Evolutionary conservation across 1,284 basidiomycete species (phyloP).

Genomic region (Fomes fomentarius): DNA sequence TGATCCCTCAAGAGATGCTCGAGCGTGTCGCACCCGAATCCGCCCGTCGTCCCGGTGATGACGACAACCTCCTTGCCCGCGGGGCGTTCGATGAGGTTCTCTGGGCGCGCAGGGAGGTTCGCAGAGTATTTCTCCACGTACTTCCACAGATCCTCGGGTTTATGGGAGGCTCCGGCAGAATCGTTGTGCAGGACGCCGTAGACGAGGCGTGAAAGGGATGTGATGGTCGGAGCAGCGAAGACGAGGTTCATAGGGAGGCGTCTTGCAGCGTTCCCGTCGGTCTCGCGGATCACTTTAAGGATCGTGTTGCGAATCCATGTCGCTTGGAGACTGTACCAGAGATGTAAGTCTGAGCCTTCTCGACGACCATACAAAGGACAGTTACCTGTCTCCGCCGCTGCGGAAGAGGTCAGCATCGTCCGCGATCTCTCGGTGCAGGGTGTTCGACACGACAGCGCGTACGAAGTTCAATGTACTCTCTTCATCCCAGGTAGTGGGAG

Average conservation of each 20-base stretch:
- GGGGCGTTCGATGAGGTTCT: background rate
- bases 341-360: background rate
- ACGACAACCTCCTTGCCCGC: slow-evolving; percentile 25
- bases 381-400: slow-evolving; percentile 43
- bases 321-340: slow-evolving; percentile 35
- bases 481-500: slow-evolving; percentile 31
- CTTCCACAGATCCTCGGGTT: slow-evolving; percentile 13
- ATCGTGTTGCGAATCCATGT: slow-evolving; percentile 39
- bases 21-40: slow-evolving; percentile 27
- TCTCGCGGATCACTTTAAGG: slow-evolving; percentile 26
- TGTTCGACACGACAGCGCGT: slow-evolving; percentile 26
- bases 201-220: slow-evolving; percentile 31
- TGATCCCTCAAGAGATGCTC: slow-evolving; percentile 20
- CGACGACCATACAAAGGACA: background rate
- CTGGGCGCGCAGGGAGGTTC: slow-evolving; percentile 10
- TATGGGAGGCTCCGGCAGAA: slow-evolving; percentile 17
- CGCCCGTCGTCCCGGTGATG: slow-evolving; percentile 31
- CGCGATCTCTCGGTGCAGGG: slow-evolving; percentile 19
- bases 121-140: slow-evolving; percentile 17
- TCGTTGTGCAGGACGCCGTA: slow-evolving; percentile 9
- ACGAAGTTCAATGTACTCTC: slow-evolving; percentile 27
- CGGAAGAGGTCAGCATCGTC: slow-evolving; percentile 42
- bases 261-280: slow-evolving; percentile 7
- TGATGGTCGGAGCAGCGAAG: slow-evolving; percentile 39
- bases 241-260: slow-evolving; percentile 36